Base-by-base conservation (phyloP, 106 monocot genomes). In the Allium fistulosum region DNA sequence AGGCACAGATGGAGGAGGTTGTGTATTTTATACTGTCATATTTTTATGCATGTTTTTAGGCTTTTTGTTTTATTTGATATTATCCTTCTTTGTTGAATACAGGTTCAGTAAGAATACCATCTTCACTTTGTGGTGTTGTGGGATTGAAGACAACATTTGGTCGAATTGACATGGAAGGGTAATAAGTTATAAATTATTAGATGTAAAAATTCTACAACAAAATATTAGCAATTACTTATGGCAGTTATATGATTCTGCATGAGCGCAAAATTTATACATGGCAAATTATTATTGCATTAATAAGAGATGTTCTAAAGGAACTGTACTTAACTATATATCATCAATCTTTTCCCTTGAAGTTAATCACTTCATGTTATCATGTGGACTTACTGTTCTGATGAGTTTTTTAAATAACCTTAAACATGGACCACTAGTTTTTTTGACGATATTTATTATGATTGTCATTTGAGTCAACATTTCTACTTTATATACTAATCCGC, bases 1-100 rank as follows among this genome's bases (percentile, higher is more conserved):
- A 59, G 97, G 97, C 68, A 99, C 97, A 68, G 97, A 99, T 90
- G 97, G 89, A 46, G 97, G 97, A 92, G 97, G 94, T 94, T 72
- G 57, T 69, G 56, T 61, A 16, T 9, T 51, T 64, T 70, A 51
- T 46, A 12, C 47, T 59, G 17, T 58, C 10, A 14, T 7, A 18
- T 3, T 67, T 71, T 26, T 16, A 47, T 16, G 16, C 9, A 47
- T 18, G 22, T 47, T 49, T 26, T 60, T 61, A 52, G 45, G 14
- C 58, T 26, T 22, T 55, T 51, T 63, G 5, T 37, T 22, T 48
- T 22, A 18, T 68, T 22, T 48, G 3, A 18, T 28, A 63, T 57
- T 68, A 50, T 46, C 49, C 14, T 51, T 72, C 47, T 65, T 57
- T 61, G 16, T 11, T 61, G 14, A 63, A 10, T 15, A 55, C 87